Evolutionary conservation across 768 basidiomycete genomes (phyloP).

Genomic region (Phanerochaete sordida): DNA sequence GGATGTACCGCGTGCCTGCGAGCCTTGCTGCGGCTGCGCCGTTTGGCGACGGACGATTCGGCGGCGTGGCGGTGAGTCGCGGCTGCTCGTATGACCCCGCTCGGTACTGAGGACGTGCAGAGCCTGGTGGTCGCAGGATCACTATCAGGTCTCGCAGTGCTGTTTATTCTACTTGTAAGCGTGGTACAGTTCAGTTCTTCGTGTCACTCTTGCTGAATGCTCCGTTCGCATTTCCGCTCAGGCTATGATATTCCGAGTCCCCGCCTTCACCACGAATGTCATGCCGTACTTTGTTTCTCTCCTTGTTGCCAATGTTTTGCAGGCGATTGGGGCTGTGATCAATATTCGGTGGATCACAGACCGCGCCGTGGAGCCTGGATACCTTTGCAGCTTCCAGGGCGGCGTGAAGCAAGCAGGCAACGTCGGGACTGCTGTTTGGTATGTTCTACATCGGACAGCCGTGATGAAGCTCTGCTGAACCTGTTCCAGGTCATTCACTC

Average conservation of each 20-base stretch:
- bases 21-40: background rate
- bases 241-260: conserved; percentile 16
- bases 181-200: background rate
- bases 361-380: conserved; percentile 22
- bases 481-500: conserved; percentile 26
- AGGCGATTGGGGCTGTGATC: conserved; percentile 29
- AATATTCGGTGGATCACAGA: conserved; percentile 27
- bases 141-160: conserved; percentile 25
- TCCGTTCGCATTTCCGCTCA: background rate
- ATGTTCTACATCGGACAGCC: background rate
- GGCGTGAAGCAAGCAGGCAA: conserved; percentile 41
- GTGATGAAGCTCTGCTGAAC: background rate
- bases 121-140: conserved; percentile 22
- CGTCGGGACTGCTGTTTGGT: conserved; percentile 42
- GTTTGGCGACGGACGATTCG: conserved; percentile 4
- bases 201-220: background rate
- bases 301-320: conserved; percentile 29
- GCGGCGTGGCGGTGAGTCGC: conserved; percentile 4
- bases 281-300: conserved; percentile 29
- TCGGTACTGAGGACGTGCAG: conserved; percentile 11
- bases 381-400: conserved; percentile 29
- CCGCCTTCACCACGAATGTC: conserved; percentile 20
- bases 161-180: conserved; percentile 20
- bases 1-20: background rate
- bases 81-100: background rate